These are phyloP conservation scores for Scedosporium dehoogii DNA, from an alignment of 2,329 filamentous ascomycete species.

Conservation along the genomic window DNA sequence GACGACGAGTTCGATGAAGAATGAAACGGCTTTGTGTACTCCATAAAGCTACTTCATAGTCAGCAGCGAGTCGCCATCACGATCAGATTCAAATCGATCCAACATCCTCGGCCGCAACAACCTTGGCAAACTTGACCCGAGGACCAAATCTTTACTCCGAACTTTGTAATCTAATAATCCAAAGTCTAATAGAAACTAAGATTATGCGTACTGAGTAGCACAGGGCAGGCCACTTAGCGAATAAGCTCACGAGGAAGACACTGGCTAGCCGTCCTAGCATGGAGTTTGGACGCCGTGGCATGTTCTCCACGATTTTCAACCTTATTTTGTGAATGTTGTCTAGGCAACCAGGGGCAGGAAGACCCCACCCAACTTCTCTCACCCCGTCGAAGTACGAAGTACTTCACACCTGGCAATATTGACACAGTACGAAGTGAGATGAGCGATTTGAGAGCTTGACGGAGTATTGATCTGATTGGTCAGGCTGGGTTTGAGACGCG, in stretches of 20 bases:
- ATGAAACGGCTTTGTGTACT: too few relatives aligned
- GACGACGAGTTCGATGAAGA: background rate
- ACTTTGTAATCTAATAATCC: too few relatives aligned
- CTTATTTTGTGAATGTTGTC: background rate
- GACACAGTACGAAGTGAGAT: too few relatives aligned
- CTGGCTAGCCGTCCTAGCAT: too few relatives aligned
- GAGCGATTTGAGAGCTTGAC: too few relatives aligned
- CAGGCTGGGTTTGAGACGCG: too few relatives aligned
- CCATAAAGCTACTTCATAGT: background rate
- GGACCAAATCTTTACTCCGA: background rate
- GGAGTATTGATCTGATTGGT: too few relatives aligned
- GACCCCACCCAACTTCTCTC: background rate
- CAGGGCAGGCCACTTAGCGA: too few relatives aligned
- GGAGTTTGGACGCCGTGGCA: background rate
- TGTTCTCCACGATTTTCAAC: background rate
- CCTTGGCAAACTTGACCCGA: background rate
- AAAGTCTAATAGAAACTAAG: too few relatives aligned
- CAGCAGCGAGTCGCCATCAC: background rate
- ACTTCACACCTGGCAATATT: too few relatives aligned
- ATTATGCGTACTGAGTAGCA: too few relatives aligned
- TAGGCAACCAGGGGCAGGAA: background rate
- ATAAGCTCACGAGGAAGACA: too few relatives aligned
- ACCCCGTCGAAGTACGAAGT: background rate
- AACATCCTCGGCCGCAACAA: background rate
- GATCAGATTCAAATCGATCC: background rate